Evolutionary conservation across 73 alveolate genomes (phyloP).

Genomic region (Paraurostyla sp.): DNA sequence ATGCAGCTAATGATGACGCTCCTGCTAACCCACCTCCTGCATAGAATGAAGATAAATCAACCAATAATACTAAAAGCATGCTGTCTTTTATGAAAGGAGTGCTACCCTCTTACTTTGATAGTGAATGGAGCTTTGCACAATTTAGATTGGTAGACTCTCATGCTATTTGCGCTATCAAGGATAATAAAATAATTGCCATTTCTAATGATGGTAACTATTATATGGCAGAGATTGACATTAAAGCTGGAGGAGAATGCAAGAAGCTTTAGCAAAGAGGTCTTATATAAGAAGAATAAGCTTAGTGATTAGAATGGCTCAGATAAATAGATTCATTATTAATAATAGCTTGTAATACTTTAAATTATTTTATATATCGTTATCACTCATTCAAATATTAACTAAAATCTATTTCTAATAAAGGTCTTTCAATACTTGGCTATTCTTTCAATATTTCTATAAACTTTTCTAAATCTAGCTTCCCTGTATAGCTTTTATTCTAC

Average conservation of each 20-base stretch:
- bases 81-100: slow-evolving; percentile 77
- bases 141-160: slow-evolving; percentile 85
- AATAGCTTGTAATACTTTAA: background rate
- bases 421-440: slow-evolving; percentile 22
- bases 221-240: slow-evolving; percentile 90
- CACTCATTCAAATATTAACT: slow-evolving; percentile 7
- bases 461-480: slow-evolving; percentile 43
- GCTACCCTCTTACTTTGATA: slow-evolving; percentile 83
- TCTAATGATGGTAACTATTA: slow-evolving; percentile 94
- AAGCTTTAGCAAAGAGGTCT: slow-evolving; percentile 50
- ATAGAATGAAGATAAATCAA: slow-evolving; percentile 13
- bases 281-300: slow-evolving; percentile 39
- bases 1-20: background rate
- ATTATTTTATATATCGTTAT: background rate
- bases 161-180: slow-evolving; percentile 79
- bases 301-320: background rate
- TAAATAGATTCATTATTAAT: background rate
- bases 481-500: background rate
- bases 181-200: slow-evolving; percentile 83
- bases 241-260: slow-evolving; percentile 93
- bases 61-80: slow-evolving; percentile 64
- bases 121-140: slow-evolving; percentile 97
- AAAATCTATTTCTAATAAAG: slow-evolving; percentile 36
- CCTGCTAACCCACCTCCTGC: background rate
- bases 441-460: slow-evolving; percentile 15